Conservation (phyloP, 768 basidiomycete genomes). For the Pulveroboletus ravenelii region DNA sequence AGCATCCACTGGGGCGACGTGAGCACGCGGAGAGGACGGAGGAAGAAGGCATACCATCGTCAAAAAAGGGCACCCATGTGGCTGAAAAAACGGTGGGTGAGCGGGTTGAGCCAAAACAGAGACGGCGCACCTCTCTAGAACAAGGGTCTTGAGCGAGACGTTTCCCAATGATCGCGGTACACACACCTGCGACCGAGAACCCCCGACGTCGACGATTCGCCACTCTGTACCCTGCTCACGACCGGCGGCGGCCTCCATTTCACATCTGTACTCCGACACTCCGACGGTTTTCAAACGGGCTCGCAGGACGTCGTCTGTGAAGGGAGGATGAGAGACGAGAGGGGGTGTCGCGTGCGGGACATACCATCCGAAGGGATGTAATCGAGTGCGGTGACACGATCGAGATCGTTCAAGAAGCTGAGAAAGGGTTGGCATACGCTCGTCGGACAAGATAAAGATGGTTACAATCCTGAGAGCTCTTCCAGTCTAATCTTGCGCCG, state of each 20-base stretch:
- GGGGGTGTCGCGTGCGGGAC: neutral
- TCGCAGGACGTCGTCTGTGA: conserved; percentile 45
- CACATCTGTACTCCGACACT: conserved; percentile 77
- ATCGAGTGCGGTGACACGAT: conserved; percentile 40
- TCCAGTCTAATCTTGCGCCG: conserved; percentile 45
- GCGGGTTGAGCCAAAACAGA: neutral
- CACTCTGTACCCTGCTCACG: conserved; percentile 49
- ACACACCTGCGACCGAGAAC: conserved; percentile 48
- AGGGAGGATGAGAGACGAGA: conserved; percentile 5
- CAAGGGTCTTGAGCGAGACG: conserved; percentile 1
- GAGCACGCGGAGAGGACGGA: neutral
- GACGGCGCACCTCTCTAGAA: conserved; percentile 33
- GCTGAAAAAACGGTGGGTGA: conserved; percentile 26
- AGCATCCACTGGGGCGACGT: conserved; percentile 32
- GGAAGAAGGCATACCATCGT: conserved; percentile 36
- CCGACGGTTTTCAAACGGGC: conserved; percentile 63
- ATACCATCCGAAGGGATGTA: conserved; percentile 47
- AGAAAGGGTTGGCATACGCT: neutral
- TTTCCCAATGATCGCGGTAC: neutral
- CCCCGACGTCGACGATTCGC: conserved; percentile 53
- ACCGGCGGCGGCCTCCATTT: conserved; percentile 61
- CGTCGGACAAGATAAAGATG: neutral
- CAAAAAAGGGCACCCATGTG: conserved; percentile 55
- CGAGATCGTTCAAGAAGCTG: conserved; percentile 50
- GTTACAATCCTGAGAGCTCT: conserved; percentile 48